phyloP scores from a whole-genome alignment of 1,139 yeast species.

The Pichia sp. region DNA sequence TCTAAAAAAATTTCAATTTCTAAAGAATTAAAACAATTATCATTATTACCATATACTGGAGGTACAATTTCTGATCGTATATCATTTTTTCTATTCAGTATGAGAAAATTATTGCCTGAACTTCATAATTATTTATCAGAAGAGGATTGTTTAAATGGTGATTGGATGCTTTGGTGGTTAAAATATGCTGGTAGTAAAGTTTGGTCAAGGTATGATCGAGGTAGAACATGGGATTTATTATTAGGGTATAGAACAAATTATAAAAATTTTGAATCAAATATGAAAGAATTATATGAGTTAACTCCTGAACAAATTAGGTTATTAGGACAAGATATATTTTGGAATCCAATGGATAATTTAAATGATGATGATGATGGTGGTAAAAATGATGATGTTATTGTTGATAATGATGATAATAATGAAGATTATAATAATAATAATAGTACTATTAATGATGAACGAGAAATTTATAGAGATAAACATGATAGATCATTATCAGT shows the following conservation, averaged over 20 bases:
- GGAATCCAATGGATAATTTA: constrained; percentile 29
- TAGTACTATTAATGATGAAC: no score
- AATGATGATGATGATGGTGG: constrained; percentile 2
- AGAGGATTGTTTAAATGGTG: constrained; percentile 78
- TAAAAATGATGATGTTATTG: neutral
- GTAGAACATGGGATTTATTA: constrained; percentile 82
- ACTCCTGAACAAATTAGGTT: constrained; percentile 21
- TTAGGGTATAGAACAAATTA: constrained; percentile 68
- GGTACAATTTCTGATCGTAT: constrained; percentile 67
- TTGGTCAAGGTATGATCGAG: constrained; percentile 76
- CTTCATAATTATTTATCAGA: constrained; percentile 71
- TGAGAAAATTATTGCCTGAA: constrained; percentile 67
- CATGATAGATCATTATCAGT: constrained; percentile 26
- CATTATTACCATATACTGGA: constrained; percentile 32
- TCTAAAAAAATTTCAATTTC: neutral
- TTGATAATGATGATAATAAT: constrained; percentile 2
- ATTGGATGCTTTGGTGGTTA: constrained; percentile 94
- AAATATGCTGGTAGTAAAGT: constrained; percentile 89
- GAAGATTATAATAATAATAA: no score
- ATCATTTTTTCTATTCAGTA: constrained; percentile 63
- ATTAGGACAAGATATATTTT: constrained; percentile 31
- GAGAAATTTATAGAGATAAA: neutral
- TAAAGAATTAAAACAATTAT: constrained; percentile 12
- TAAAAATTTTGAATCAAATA: constrained; percentile 24
- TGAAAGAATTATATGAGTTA: constrained; percentile 19